phyloP scores from a whole-genome alignment of 805 yeast genomes.

The Trichomonascus vanleenenianus region DNA sequence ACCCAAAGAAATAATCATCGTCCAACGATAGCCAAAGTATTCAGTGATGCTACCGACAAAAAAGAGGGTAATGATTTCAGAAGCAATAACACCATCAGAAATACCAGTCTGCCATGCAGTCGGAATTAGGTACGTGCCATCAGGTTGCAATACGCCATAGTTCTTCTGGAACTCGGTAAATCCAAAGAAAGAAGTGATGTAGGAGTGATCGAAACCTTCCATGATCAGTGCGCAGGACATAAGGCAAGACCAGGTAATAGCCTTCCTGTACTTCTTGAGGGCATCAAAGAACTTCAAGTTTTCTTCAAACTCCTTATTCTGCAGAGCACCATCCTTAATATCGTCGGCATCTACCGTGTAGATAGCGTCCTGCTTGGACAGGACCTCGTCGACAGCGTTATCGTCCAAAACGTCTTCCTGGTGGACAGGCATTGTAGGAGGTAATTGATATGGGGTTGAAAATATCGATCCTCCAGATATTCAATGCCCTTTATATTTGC shows the following conservation, averaged over 20 bases:
- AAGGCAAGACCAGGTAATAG: slow-evolving; percentile 35
- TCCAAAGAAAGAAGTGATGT: slow-evolving; percentile 36
- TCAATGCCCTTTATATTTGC: too few species aligned
- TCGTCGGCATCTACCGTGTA: background rate
- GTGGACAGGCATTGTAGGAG: too few species aligned
- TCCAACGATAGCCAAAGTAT: slow-evolving; percentile 37
- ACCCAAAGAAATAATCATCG: slow-evolving; percentile 31
- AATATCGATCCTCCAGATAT: too few species aligned
- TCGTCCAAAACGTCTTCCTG: background rate
- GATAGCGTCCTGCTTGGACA: background rate
- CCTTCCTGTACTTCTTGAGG: slow-evolving; percentile 32
- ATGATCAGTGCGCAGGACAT: slow-evolving; percentile 38
- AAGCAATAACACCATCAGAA: slow-evolving; percentile 25
- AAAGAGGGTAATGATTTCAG: slow-evolving; percentile 39
- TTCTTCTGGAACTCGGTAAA: slow-evolving; percentile 36
- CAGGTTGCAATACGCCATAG: slow-evolving; percentile 28
- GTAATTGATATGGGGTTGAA: too few species aligned
- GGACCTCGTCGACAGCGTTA: background rate
- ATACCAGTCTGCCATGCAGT: slow-evolving; percentile 21
- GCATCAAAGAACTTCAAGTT: slow-evolving; percentile 27
- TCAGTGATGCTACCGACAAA: slow-evolving; percentile 39
- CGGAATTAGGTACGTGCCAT: slow-evolving; percentile 10
- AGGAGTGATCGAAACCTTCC: slow-evolving; percentile 42
- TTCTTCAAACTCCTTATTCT: slow-evolving; percentile 18
- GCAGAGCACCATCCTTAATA: slow-evolving; percentile 21